Evolutionary conservation across 2,329 filamentous ascomycete species (phyloP).

Genomic region (Daldinia sp.): DNA sequence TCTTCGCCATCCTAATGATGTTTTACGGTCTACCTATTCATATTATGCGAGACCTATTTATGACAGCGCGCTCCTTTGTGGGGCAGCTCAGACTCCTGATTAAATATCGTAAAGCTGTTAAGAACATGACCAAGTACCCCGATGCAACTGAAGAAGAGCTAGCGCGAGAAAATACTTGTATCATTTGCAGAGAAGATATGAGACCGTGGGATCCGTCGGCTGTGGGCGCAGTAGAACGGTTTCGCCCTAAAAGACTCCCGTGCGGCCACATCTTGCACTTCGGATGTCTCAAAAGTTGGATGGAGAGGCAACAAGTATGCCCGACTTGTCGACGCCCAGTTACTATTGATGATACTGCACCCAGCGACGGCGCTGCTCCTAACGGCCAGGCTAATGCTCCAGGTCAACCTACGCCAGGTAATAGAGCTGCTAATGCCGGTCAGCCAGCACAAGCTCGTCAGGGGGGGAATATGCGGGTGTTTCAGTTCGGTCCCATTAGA

Average conservation of each 20-base stretch:
- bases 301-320: conserved; percentile 96
- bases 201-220: conserved; percentile 72
- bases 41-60: conserved; percentile 93
- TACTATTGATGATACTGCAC: conserved; percentile 62
- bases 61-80: conserved; percentile 90
- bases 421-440: conserved; percentile 44
- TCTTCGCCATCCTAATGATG: conserved; percentile 90
- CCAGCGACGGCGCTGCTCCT: conserved; percentile 48
- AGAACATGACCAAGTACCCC: conserved; percentile 93
- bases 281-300: conserved; percentile 93
- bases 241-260: conserved; percentile 92
- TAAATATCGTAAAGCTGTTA: conserved; percentile 88
- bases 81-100: conserved; percentile 89
- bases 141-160: conserved; percentile 92
- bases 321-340: conserved; percentile 92
- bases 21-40: conserved; percentile 98
- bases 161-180: conserved; percentile 87
- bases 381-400: conserved; percentile 45
- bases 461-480: conserved; percentile 63
- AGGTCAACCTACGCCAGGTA: conserved; percentile 39
- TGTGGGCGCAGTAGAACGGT: conserved; percentile 79
- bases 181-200: conserved; percentile 98
- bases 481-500: conserved; percentile 77
- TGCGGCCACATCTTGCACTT: conserved; percentile 96
- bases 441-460: conserved; percentile 49